These are phyloP conservation scores for Hirschfeldia incana DNA, from an alignment of 345 rosid genomes.

Conservation along the genomic window DNA sequence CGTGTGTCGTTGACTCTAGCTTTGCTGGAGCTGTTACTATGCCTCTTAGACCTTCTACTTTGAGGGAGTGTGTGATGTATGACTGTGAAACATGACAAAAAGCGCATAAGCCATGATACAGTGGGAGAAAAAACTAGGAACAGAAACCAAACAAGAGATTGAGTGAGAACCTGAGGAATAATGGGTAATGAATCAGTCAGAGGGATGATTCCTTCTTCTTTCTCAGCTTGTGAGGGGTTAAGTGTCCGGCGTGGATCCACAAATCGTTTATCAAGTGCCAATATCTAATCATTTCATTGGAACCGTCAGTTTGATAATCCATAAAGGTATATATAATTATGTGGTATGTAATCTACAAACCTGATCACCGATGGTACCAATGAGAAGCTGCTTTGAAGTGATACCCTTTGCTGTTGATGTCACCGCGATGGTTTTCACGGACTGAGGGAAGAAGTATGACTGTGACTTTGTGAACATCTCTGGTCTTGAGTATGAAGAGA, in stretches of 20 bases:
- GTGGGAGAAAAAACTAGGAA: background rate
- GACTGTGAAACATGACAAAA: constrained; percentile 52
- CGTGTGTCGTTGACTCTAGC: constrained; percentile 92
- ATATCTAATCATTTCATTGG: constrained; percentile 29
- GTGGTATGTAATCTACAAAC: constrained; percentile 20
- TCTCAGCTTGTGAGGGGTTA: constrained; percentile 94
- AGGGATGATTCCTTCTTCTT: constrained; percentile 94
- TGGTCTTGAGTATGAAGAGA: constrained; percentile 81
- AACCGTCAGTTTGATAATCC: background rate
- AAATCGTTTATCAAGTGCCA: constrained; percentile 77
- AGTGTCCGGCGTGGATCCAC: constrained; percentile 90
- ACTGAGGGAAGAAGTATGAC: constrained; percentile 91
- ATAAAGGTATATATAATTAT: background rate
- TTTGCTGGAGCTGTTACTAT: constrained; percentile 85
- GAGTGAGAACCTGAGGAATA: constrained; percentile 77
- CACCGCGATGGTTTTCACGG: constrained; percentile 80
- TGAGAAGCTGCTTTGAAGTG: constrained; percentile 96
- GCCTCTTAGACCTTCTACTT: constrained; percentile 87
- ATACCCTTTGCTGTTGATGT: constrained; percentile 97
- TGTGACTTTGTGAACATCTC: constrained; percentile 89
- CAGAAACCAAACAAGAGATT: background rate
- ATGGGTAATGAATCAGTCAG: constrained; percentile 91
- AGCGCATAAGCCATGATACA: background rate
- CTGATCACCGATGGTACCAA: constrained; percentile 79
- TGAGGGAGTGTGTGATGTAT: constrained; percentile 74